Base-by-base conservation (phyloP, 805 yeast genomes). In the Metahyphopichia silvanorum region DNA sequence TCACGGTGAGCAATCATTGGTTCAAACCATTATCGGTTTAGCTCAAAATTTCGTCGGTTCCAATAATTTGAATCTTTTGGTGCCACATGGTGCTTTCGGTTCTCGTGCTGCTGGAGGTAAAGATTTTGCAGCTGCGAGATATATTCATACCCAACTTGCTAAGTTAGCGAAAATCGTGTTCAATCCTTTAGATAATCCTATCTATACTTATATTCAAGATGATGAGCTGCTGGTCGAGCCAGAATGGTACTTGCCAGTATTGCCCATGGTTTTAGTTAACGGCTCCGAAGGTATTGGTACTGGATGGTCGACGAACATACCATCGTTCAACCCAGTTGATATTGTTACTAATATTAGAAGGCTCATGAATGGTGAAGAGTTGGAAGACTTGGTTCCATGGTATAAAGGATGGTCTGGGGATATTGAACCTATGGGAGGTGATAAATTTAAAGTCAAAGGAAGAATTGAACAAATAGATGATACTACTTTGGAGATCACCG, bases 221-320 rank as follows among this genome's bases (percentile, higher is more conserved):
- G 98, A 93, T 63, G 98, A 87, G 48, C 81, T 77, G 42, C 79
- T 91, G 0, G 95, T 91, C 13, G 98, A 93, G 56, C 98, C 98
- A 0, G 88, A 86, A 47, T 87, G 94, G 88, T 93, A 87, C 57
- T 67, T 86, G 25, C 98, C 98, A 1, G 79, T 93, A n/a, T 47
- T 93, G 24, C 98, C 98, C 7, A 86, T 88, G 86, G 55, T 93
- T n/a, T 69, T 93, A 40, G 95, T 93, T 4, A 93, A 93, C 53
- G 98, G 98, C 37, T 74, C 91, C 6, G 98, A 93, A 60, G 98
- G 98, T 66, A 93, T 93, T 57, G 98, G 98, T 41, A 89, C 98
- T 29, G 98, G 98, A 44, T 93, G 98, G 97, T 86, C 96, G 43
- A 88, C 98, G 1, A 79, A 77, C 40, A 82, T 93, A 42, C 98